These are phyloP conservation scores for Entoloma clypeatum DNA, from an alignment of 1,284 basidiomycete species.

Conservation along the genomic window DNA sequence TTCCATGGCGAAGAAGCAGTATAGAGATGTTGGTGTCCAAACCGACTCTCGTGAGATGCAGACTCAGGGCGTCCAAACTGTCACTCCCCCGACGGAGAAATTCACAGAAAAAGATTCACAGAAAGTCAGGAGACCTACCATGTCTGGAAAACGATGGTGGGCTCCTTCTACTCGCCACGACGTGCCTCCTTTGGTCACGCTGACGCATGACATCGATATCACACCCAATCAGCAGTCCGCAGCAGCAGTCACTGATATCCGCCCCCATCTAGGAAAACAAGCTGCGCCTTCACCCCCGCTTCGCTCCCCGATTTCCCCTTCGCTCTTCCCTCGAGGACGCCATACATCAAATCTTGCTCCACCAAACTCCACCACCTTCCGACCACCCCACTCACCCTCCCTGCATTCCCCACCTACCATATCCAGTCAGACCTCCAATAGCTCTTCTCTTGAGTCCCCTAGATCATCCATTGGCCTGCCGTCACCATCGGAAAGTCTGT, in stretches of 20 bases:
- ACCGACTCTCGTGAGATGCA: slow-evolving; percentile 49
- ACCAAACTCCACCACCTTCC: slow-evolving; percentile 8
- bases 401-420: slow-evolving; percentile 18
- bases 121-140: slow-evolving; percentile 19
- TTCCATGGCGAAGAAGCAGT: slow-evolving; percentile 45
- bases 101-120: slow-evolving; percentile 18
- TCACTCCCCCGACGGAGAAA: slow-evolving; percentile 23
- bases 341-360: slow-evolving; percentile 9
- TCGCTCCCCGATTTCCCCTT: slow-evolving; percentile 2
- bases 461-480: slow-evolving; percentile 48
- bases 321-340: slow-evolving; percentile 7
- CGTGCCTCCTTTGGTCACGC: slow-evolving; percentile 24
- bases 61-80: slow-evolving; percentile 53
- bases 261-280: slow-evolving; percentile 10
- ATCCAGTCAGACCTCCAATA: slow-evolving; percentile 35
- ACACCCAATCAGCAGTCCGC: slow-evolving; percentile 26
- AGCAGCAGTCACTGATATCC: slow-evolving; percentile 21
- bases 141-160: slow-evolving; percentile 35
- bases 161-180: slow-evolving; percentile 26
- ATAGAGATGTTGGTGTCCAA: slow-evolving; percentile 59
- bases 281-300: slow-evolving; percentile 3
- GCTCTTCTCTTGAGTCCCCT: slow-evolving; percentile 42
- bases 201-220: slow-evolving; percentile 24
- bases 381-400: slow-evolving; percentile 9
- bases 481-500: slow-evolving; percentile 40